Evolutionary conservation across 371 early-diverging fungal species (phyloP), one percentile per base, ranked within the genome.

Genomic region (Dinochytrium kinnereticum): DNA sequence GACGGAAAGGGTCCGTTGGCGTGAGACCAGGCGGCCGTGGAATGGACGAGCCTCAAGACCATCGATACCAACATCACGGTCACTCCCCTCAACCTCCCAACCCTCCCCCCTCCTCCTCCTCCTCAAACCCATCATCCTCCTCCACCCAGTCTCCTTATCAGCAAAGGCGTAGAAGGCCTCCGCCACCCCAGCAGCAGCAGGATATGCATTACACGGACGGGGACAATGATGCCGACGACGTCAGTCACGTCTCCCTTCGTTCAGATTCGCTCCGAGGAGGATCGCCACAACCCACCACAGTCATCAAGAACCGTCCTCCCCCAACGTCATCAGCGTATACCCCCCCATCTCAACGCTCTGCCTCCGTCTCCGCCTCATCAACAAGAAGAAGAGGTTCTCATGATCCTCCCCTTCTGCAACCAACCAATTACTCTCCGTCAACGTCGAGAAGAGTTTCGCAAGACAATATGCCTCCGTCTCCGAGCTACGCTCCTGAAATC

Each of bases 211-310:
- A 13, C 34, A 61, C 28, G 3, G 36, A 61, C 36, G 15, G 34
- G 33, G 13, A 61, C 34, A 37, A 15, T 1, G 66, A 66, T 15
- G 66, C 31, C 10, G 64, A 66, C n/a, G 38, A 38, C 26, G 66
- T 34, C 17, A 5, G 10, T 44, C 44, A 66, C 28, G 66, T 44
- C 24, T 21, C 66, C 19, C 26, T 40, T 30, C 38, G 66, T 17
- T n/a, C 24, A 21, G 66, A 38, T 28, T 66, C 66, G 21, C 66
- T 66, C 34, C 66, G 66, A 7, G 66, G 66, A 2, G 66, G 40
- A 40, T 66, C 66, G 21, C 66, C 66, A 17, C 66, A 66, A 40
- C 66, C 66, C 5, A 40, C 2, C 36, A 17, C 57, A 30, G n/a
- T n/a, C n/a, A 55, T 55, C 57, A 55, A 55, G 26, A 7, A 5